These are phyloP conservation scores for Cercospora citrullina DNA, from an alignment of 2,329 filamentous ascomycete species.

Conservation along the genomic window DNA sequence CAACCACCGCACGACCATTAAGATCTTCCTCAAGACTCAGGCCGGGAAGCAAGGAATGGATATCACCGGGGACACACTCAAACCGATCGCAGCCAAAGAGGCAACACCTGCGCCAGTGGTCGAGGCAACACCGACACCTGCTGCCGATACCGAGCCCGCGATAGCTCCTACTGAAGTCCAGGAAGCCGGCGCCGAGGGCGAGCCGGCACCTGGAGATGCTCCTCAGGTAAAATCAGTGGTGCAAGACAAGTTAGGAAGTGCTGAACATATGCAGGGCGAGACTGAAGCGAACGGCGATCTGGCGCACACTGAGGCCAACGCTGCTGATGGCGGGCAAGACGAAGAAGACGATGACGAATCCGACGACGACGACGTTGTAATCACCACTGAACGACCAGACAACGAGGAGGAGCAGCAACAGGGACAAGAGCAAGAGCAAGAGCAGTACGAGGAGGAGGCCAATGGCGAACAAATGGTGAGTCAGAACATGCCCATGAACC, in stretches of 20 bases:
- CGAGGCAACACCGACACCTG: conserved; percentile 10
- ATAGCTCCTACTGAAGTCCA: conserved; percentile 14
- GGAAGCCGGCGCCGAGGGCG: conserved; percentile 7
- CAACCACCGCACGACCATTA: conserved; percentile 85
- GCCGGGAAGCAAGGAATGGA: conserved; percentile 62
- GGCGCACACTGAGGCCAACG: neutral
- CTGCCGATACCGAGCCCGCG: conserved; percentile 16
- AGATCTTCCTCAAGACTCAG: conserved; percentile 84
- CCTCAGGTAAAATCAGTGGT: conserved; percentile 16
- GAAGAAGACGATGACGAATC: conserved; percentile 30
- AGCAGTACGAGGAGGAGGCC: conserved; percentile 22
- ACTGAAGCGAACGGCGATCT: conserved; percentile 11
- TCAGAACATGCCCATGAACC: conserved; percentile 27
- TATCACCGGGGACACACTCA: conserved; percentile 21
- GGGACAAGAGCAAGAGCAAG: conserved; percentile 19
- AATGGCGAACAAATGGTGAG: conserved; percentile 18
- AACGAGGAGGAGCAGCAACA: conserved; percentile 23
- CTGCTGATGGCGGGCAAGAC: conserved; percentile 26
- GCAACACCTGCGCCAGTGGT: conserved; percentile 10
- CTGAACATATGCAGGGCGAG: conserved; percentile 3
- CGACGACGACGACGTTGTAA: conserved; percentile 34
- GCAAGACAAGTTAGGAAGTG: neutral
- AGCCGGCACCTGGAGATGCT: conserved; percentile 10
- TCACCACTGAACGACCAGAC: conserved; percentile 37
- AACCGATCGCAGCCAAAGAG: conserved; percentile 25